Base-by-base conservation (phyloP, 257 asterid genomes). In the Oldenlandia corymbosa region DNA sequence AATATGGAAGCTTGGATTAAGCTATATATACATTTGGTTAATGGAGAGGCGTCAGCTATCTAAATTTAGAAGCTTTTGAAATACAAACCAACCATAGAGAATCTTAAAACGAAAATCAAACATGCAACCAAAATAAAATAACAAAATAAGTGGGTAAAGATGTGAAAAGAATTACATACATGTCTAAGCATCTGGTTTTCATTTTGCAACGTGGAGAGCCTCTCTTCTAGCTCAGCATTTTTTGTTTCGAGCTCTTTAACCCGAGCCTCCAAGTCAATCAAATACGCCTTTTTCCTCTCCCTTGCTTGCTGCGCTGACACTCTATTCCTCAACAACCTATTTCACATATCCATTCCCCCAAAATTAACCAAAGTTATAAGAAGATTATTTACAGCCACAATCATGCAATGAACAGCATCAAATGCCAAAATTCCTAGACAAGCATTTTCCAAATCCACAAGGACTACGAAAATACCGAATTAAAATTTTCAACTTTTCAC, bases 261-360 rank as follows among this genome's bases (percentile, higher is more conserved):
- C 69, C 94, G 80, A 21, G 64, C 94, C 74, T 93, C 99, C 84
- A 93, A 77, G 68, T 93, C 99, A 50, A 61, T 84, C 86, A 93
- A 68, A 67, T 93, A 87, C 5, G 96, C 97, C 78, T 93, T 93
- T 90, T 93, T 93, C 83, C 99, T 85, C 83, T 93, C 99, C 81
- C 99, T 90, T 54, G 99, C 99, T 78, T 90, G 97, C 69, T 93
- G 99, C 31, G 99, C 99, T 12, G 99, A 93, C 24, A 93, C 99
- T 87, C 99, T 81, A 74, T 93, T 93, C 84, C 99, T 87, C 86
- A 93, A 66, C 87, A 93, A 84, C 88, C 99, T 89, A 50, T 71
- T 21, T 12, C 63, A 57, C 28, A 3, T 21, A 54, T 60, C 66
- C 51, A 55, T 11, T 34, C 21, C 0, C 70, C 76, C 70, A 62